Percentiles rank a stretch among this genome's conserved stretches.
phyloP scores from a whole-genome alignment of 225 moss, liverwort and hornwort genomes.

The Anthoceros angustus region DNA sequence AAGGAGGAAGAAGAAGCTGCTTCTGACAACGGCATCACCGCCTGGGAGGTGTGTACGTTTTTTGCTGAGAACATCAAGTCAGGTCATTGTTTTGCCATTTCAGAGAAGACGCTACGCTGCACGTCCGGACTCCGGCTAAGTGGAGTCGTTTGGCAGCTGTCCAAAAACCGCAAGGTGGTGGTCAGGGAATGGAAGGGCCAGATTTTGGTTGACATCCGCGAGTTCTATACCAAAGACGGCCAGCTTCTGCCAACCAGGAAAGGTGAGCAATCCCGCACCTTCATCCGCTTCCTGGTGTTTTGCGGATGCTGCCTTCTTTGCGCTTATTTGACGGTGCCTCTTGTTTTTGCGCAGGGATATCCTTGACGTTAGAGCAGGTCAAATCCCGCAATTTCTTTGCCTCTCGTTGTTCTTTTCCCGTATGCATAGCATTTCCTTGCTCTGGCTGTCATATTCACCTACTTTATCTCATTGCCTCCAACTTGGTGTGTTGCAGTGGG shows the following conservation, averaged over 20 bases:
- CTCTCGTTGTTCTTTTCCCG: not conserved
- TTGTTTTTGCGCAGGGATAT: not conserved
- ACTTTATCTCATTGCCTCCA: not conserved
- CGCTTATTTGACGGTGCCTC: not conserved
- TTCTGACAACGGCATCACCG: not conserved
- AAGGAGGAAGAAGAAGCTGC: not conserved
- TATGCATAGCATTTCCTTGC: not conserved
- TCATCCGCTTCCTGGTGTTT: not conserved
- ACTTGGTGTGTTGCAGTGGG: not conserved
- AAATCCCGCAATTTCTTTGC: not conserved
- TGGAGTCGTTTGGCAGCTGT: not conserved
- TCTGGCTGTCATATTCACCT: not conserved
- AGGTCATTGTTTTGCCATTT: not conserved
- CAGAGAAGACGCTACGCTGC: not conserved
- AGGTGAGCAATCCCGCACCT: not conserved
- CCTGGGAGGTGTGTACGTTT: not conserved
- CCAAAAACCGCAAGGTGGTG: not conserved
- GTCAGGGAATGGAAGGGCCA: constrained; percentile 2
- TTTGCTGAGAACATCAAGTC: not conserved
- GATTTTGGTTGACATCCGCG: not conserved
- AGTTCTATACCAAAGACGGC: not conserved
- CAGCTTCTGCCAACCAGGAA: not conserved
- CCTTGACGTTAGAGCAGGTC: not conserved
- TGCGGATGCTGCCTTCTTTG: not conserved
- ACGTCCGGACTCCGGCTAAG: not conserved